Percentiles rank a stretch among this genome's conserved stretches.
These are phyloP conservation scores for Stramenopiles sp. DNA, from an alignment of 352 stramenopile species.

Conservation along the genomic window DNA sequence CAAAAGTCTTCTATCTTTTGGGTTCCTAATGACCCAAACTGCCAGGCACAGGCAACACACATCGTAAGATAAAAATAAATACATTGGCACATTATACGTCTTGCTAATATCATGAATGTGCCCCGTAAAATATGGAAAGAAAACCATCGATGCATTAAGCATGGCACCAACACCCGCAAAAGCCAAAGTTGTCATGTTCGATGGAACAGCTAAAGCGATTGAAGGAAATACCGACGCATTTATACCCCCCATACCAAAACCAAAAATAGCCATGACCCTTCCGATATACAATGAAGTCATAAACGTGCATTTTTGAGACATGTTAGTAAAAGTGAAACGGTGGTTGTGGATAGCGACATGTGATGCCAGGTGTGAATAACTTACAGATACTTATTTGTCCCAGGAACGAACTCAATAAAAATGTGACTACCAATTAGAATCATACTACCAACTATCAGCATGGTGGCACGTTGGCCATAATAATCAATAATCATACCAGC, in stretches of 20 bases:
- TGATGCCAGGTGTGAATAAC: too few species aligned
- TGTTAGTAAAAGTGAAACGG: too few species aligned
- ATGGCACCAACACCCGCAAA: background rate
- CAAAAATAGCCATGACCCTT: background rate
- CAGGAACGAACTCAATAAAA: background rate
- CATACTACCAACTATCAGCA: background rate
- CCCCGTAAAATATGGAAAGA: background rate
- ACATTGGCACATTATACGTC: background rate
- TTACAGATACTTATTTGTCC: background rate
- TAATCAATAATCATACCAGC: background rate
- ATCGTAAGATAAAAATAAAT: background rate
- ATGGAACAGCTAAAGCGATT: background rate
- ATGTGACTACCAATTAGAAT: background rate
- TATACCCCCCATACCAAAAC: background rate
- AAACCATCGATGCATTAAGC: background rate
- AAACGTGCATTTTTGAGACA: too few species aligned
- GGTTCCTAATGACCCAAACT: background rate
- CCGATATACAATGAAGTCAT: too few species aligned
- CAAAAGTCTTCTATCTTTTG: background rate
- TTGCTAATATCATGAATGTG: background rate
- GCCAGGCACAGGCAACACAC: background rate
- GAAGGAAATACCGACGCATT: background rate
- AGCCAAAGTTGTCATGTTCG: background rate
- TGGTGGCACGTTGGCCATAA: background rate
- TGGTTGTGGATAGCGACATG: too few species aligned